Conservation (phyloP, 2,329 filamentous ascomycete genomes). For the Tolypocladium album region DNA sequence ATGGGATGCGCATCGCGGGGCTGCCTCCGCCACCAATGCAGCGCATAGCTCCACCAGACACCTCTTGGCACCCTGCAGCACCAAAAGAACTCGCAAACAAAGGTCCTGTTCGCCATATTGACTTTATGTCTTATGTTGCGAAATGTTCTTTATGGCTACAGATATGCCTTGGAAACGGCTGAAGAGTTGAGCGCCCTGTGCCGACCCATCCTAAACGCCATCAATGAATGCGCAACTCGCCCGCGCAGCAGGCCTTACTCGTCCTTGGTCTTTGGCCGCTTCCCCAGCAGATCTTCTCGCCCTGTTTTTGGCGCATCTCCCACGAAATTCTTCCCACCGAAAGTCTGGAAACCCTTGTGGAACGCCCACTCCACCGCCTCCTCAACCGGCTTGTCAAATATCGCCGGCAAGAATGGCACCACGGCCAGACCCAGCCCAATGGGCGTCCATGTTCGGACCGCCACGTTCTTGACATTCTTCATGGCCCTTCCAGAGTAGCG, state of each 20-base stretch:
- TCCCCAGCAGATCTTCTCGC: conserved; percentile 26
- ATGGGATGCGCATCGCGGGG: neutral
- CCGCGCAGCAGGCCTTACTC: conserved; percentile 15
- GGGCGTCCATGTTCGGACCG: conserved; percentile 73
- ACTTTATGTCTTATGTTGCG: neutral
- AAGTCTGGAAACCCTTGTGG: conserved; percentile 65
- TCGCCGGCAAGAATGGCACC: conserved; percentile 71
- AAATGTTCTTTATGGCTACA: neutral
- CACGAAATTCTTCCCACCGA: conserved; percentile 53
- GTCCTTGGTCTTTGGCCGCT: conserved; percentile 36
- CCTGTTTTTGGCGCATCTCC: conserved; percentile 44
- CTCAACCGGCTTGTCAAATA: conserved; percentile 92
- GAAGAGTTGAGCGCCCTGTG: neutral
- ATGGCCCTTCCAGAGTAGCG: conserved; percentile 79
- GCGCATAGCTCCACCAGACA: neutral
- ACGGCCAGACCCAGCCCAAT: conserved; percentile 72
- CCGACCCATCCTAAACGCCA: conserved; percentile 6
- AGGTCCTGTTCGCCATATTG: neutral
- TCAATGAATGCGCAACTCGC: neutral
- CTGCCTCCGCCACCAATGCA: neutral
- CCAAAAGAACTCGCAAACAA: too few relatives aligned
- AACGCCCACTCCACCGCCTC: conserved; percentile 84
- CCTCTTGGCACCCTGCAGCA: too few relatives aligned
- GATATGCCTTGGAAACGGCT: neutral
- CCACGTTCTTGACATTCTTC: conserved; percentile 68